Evolutionary conservation across 2,329 filamentous ascomycete genomes (phyloP).

Genomic region (Aspergillus sp.): DNA sequence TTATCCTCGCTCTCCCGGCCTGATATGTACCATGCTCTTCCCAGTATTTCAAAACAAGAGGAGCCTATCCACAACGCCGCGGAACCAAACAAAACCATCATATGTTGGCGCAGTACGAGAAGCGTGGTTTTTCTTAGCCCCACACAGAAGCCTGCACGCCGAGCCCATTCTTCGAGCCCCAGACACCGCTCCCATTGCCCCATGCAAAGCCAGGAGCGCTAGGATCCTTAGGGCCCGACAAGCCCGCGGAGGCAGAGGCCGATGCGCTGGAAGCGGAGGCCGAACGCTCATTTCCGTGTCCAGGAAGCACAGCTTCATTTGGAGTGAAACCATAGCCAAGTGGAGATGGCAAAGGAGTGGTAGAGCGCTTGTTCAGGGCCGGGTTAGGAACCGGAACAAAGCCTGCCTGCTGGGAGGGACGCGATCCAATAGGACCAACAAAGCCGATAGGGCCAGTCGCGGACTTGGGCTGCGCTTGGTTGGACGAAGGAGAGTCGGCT

Average conservation of each 20-base stretch:
- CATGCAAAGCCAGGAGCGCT: conserved; percentile 51
- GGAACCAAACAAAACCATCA: conserved; percentile 13
- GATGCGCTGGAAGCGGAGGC: conserved; percentile 51
- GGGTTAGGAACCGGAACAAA: conserved; percentile 42
- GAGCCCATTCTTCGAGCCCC: conserved; percentile 72
- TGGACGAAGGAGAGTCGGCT: conserved; percentile 60
- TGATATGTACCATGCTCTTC: conserved; percentile 26
- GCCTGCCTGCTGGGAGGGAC: conserved; percentile 56
- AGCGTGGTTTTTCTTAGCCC: too few species aligned
- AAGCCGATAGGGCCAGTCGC: conserved; percentile 48
- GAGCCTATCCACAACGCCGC: conserved; percentile 20
- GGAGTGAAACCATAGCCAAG: conserved; percentile 62
- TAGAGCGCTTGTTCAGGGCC: conserved; percentile 68
- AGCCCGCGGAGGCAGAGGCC: conserved; percentile 33
- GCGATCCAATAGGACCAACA: conserved; percentile 88
- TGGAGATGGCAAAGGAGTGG: conserved; percentile 85
- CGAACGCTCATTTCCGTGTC: conserved; percentile 40
- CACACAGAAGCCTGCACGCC: conserved; percentile 89
- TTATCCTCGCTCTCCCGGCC: conserved; percentile 14
- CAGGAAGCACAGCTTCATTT: conserved; percentile 33
- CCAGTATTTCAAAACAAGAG: conserved; percentile 14
- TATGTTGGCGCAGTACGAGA: too few species aligned
- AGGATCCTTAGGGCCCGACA: conserved; percentile 30
- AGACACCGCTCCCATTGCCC: conserved; percentile 72
- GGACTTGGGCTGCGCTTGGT: conserved; percentile 48